These are phyloP conservation scores for Grammothele lineata DNA, from an alignment of 768 basidiomycete species.

Conservation along the genomic window DNA sequence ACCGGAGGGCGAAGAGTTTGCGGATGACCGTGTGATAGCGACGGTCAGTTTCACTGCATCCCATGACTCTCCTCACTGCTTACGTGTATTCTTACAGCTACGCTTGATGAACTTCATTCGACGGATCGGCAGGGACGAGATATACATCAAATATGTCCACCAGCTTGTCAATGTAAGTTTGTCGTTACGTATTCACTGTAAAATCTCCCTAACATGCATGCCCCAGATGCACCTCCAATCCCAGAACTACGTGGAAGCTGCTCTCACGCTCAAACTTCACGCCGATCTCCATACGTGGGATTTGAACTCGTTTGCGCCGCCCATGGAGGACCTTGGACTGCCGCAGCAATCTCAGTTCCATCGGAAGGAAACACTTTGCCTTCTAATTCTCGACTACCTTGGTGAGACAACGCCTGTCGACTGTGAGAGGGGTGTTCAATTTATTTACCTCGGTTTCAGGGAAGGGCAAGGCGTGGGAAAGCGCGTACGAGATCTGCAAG, in stretches of 20 bases:
- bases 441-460: too few species aligned
- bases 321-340: conserved; percentile 85
- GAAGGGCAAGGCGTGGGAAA: conserved; percentile 97
- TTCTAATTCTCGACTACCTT: conserved; percentile 91
- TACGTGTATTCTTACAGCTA: conserved; percentile 40
- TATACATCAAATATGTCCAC: conserved; percentile 95
- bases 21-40: conserved; percentile 91
- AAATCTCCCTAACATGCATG: neutral
- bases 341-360: conserved; percentile 94
- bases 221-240: conserved; percentile 79
- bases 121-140: conserved; percentile 86
- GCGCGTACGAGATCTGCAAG: conserved; percentile 88
- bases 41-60: conserved; percentile 45
- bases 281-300: conserved; percentile 94
- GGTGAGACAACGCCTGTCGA: too few species aligned
- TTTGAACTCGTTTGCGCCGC: conserved; percentile 70
- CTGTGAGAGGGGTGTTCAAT: too few species aligned
- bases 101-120: conserved; percentile 93
- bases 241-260: conserved; percentile 91
- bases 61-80: neutral
- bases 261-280: conserved; percentile 88
- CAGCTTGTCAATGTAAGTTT: conserved; percentile 80
- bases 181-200: neutral
- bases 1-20: conserved; percentile 90
- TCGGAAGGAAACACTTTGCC: conserved; percentile 87